Conservation (phyloP, 345 rosid species). For the Chamaenerion angustifolium region DNA sequence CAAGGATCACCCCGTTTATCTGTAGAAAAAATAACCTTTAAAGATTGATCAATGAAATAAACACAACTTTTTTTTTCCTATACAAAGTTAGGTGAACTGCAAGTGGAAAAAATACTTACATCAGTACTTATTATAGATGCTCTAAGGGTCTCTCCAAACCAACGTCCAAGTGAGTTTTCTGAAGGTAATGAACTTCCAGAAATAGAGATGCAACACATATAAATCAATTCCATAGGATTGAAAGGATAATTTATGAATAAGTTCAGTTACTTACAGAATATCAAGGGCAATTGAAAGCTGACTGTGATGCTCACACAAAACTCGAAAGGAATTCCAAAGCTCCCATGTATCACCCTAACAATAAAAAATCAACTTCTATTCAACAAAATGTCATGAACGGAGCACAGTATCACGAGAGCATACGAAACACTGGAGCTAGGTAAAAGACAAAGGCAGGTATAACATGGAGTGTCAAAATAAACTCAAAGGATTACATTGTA, state of each 20-base stretch:
- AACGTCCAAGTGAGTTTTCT: constrained; percentile 53
- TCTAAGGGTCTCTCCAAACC: constrained; percentile 63
- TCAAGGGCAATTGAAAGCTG: constrained; percentile 81
- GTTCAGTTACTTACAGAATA: constrained; percentile 46
- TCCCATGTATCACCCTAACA: constrained; percentile 87
- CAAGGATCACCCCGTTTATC: constrained; percentile 90
- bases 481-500: too few relatives aligned
- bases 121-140: constrained; percentile 67
- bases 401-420: too few relatives aligned
- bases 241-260: background rate
- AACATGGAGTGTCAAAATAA: too few relatives aligned
- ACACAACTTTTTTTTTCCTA: background rate
- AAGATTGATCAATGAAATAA: background rate
- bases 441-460: too few relatives aligned
- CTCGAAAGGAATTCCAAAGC: constrained; percentile 82
- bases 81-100: constrained; percentile 2
- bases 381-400: background rate
- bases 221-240: background rate
- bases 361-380: constrained; percentile 5
- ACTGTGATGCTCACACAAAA: constrained; percentile 84
- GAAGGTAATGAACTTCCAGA: constrained; percentile 53
- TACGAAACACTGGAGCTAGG: too few relatives aligned
- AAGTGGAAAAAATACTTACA: too few relatives aligned
- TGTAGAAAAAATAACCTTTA: constrained; percentile 24
- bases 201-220: constrained; percentile 4